Evolutionary conservation across 768 basidiomycete species (phyloP), one percentile per base, ranked within the genome.

Genomic region (Suillus sp.): DNA sequence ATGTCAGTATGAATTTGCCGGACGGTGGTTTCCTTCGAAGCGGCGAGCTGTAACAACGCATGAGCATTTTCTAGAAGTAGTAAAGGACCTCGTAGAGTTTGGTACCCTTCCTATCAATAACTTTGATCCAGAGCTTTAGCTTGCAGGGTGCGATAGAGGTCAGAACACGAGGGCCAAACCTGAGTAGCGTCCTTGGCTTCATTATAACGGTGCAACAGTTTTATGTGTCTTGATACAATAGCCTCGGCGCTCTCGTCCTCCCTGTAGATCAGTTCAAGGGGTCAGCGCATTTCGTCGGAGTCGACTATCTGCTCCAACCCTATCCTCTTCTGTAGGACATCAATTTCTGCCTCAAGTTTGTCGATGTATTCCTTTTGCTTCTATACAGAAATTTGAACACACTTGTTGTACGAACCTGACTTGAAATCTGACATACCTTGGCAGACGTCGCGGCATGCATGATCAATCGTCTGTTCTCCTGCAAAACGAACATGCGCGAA

Each of bases 181-280:
- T 93, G 92, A 0, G 90, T 81, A 4, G 91, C 92, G 71, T 93
- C 92, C 70, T 93, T 93, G 10, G 90, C 84, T 72, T 93, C 92
- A 64, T 93, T 93, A 65, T 92, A 93, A 42, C 77, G 79, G 72
- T 93, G 92, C 40, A 92, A 77, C 4, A 91, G 78, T 66, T 83
- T 83, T 72, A 92, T 92, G 68, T 92, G 90, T 16, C 78, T 76
- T 64, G 86, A 85, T 27, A 89, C 84, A 9, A 90, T 84, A 56
- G 75, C 76, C 48, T 87, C 84, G 0, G 88, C 83, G 58, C 87
- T 83, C 63, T 81, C 79, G 50, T 72, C 61, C 60, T 72, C 74
- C 38, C 82, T 83, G 59, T 35, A 64, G 20, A n/a, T 25, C n/a
- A 18, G 48, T 58, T 22, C 38, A 51, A 58, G 43, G 20, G 48